Evolutionary conservation across 805 yeast genomes (phyloP), one percentile per base, ranked within the genome.

Genomic region (Cyberlindnera sargentensis): DNA sequence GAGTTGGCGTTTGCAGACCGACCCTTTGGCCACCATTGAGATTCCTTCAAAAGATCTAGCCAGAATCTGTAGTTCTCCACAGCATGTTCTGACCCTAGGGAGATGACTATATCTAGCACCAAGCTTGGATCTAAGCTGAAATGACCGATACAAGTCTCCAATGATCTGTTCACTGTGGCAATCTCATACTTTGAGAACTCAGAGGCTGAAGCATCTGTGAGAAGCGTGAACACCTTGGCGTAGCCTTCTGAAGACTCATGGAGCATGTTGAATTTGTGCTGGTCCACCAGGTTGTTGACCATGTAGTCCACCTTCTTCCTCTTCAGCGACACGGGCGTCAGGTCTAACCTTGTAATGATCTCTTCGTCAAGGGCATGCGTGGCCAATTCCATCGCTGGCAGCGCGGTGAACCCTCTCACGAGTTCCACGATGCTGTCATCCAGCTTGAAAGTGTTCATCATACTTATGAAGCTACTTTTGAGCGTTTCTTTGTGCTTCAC

Each of bases 241-340:
- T 77, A 89, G 1, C 96, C 97, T 56, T 83, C 88, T 25, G 79
- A 67, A 47, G 84, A 84, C 60, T 90, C 96, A 40, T 79, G 76
- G 6, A 86, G 53, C 15, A 88, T 65, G 45, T 84, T 83, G 64
- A 68, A 87, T 49, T 80, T 77, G 55, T 71, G 71, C 47, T 78
- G 72, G 33, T 51, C 48, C 1, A 53, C 43, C 20, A 47, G 24
- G n/a, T 39, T 31, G 15, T 27, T 25, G 8, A 39, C 33, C 26
- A 39, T 8, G 15, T 39, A 39, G 31, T 39, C 36, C 8, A 34
- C 26, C 10, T 26, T 39, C 4, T 40, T 36, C 7, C 42, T 36
- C 23, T 41, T 31, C 5, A 39, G 31, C 1, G 29, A 28, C 8
- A 24, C 27, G 6, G 25, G 42, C 10, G 31, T 31, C 11, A 39